phyloP scores from a whole-genome alignment of 1,284 basidiomycete genomes.

The Leccinum griseonigrum region DNA sequence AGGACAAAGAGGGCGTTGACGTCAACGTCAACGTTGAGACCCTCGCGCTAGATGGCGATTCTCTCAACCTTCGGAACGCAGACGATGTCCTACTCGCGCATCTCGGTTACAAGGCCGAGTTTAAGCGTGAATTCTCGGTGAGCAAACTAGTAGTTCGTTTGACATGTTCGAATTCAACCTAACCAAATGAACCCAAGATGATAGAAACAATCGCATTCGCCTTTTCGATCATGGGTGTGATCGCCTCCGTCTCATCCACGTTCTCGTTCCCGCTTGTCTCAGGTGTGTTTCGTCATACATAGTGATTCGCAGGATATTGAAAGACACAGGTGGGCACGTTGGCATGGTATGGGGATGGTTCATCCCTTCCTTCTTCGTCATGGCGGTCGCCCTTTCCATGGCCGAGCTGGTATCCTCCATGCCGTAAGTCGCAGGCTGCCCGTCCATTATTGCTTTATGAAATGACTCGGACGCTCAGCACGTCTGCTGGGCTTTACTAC shows the following conservation, averaged over 20 bases:
- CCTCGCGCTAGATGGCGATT: background rate
- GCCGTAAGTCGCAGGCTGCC: conserved; percentile 50
- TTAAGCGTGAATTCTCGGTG: conserved; percentile 75
- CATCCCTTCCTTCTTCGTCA: conserved; percentile 68
- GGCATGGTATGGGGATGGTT: conserved; percentile 80
- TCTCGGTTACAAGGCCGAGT: conserved; percentile 74
- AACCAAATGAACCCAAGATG: conserved; percentile 35
- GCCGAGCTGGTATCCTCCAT: conserved; percentile 73
- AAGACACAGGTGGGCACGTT: conserved; percentile 58
- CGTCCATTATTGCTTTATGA: background rate
- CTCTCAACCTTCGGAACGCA: conserved; percentile 33
- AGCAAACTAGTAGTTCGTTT: conserved; percentile 17
- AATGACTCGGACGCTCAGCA: conserved; percentile 35
- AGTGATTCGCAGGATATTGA: background rate
- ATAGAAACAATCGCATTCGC: conserved; percentile 67
- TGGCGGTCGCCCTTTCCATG: conserved; percentile 64
- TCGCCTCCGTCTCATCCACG: conserved; percentile 67
- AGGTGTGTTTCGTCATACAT: conserved; percentile 37
- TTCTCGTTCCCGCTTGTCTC: conserved; percentile 60
- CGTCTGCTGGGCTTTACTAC: conserved; percentile 71
- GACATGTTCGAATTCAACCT: background rate
- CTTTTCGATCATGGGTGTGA: conserved; percentile 74
- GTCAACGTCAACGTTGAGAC: background rate
- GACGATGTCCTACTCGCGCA: conserved; percentile 59
- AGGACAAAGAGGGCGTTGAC: background rate